phyloP scores from a whole-genome alignment of 1,284 basidiomycete species.

The Boletus mariae region DNA sequence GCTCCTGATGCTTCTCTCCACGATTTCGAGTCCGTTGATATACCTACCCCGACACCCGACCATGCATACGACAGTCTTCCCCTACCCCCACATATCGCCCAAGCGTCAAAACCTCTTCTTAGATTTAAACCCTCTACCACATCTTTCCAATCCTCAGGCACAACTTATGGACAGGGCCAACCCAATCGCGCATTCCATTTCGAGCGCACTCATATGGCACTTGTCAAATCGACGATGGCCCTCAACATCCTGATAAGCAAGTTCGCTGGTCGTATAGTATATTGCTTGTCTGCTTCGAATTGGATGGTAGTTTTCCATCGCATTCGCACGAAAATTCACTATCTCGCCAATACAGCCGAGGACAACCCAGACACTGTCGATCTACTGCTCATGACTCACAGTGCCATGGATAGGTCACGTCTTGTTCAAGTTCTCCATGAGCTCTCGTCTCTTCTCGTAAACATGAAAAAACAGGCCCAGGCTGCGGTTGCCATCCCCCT shows the following conservation, averaged over 20 bases:
- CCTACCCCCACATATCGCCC: conserved; percentile 32
- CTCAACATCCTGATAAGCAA: conserved; percentile 63
- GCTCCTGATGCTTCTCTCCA: conserved; percentile 67
- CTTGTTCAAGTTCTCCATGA: conserved; percentile 73
- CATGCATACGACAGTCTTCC: conserved; percentile 21
- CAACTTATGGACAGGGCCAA: conserved; percentile 23
- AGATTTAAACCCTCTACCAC: conserved; percentile 32
- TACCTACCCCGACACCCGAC: conserved; percentile 33
- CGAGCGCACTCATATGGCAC: conserved; percentile 65
- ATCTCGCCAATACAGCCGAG: conserved; percentile 52
- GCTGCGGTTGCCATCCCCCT: conserved; percentile 71
- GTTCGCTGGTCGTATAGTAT: conserved; percentile 77
- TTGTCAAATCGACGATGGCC: conserved; percentile 53
- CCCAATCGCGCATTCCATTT: conserved; percentile 45
- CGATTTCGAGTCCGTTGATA: conserved; percentile 61
- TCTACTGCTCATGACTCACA: conserved; percentile 70
- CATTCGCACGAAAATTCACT: conserved; percentile 70
- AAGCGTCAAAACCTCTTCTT: conserved; percentile 28
- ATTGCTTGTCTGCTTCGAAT: conserved; percentile 87
- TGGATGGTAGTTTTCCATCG: conserved; percentile 80
- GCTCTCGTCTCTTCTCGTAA: conserved; percentile 78
- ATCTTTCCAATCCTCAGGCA: conserved; percentile 32
- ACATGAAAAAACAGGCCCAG: conserved; percentile 78
- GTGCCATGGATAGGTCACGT: conserved; percentile 62
- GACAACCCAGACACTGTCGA: conserved; percentile 67